Base-by-base conservation (phyloP, 495 filamentous ascomycete genomes). In the Penicillium cataractarum region DNA sequence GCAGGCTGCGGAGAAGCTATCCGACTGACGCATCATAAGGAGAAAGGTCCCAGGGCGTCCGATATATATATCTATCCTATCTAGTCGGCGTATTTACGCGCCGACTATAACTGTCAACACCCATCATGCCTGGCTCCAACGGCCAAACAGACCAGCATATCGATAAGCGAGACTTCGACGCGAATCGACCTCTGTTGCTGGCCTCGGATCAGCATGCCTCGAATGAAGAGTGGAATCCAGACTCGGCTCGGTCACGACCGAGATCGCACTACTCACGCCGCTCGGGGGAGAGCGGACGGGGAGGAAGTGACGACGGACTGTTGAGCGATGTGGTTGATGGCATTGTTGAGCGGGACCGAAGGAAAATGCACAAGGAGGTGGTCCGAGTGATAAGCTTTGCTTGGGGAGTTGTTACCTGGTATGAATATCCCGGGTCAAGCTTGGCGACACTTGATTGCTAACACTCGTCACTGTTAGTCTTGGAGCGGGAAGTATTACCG, bases 401-500 rank as follows among this genome's bases (percentile, higher is more conserved):
- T 9, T 87, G 82, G 81, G 87, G 86, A 26, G 78, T 89, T 32
- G 64, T 89, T 21, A 85, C 77, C 60, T 88, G 85, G 83, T 84
- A 72, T 65, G 74, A 3, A 35, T 62, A 7, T 40, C 53, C 27
- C 37, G 19, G 13, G 8, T 46, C 42, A 21, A 12, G 42, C 21
- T 24, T 24, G 3, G 8, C n/a, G 21, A 44, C n/a, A 27, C 6
- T 52, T 61, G 26, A 39, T 6, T 32, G 55, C 67, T 72, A 12
- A 67, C 60, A 0, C 31, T 49, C 46, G 2, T 57, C 19, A 54
- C 12, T 49, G 55, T 17, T 62, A 86, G 83, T 65, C 83, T 97
- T 21, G 93, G 89, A 60, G 93, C 90, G 13, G 92, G 92, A 56
- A 92, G 89, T 58, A 87, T 97, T 60, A 90, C 91, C 6, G 87